Percentiles rank a stretch among this genome's conserved stretches.
Evolutionary conservation across 2,329 filamentous ascomycete species (phyloP).

Genomic region (Dactylonectria macrodidyma): DNA sequence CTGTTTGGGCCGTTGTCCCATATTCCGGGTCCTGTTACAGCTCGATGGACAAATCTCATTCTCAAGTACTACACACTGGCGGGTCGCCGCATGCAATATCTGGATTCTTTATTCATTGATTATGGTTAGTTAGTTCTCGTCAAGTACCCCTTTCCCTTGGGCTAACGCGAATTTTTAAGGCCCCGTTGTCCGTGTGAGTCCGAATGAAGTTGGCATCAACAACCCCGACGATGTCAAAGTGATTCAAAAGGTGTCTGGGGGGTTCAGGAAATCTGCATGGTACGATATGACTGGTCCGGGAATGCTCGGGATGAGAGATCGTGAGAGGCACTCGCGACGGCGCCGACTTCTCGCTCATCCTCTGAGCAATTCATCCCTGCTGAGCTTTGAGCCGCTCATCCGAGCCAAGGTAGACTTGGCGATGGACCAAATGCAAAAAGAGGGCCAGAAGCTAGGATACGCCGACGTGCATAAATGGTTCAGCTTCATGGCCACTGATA

Average conservation of each 20-base stretch:
- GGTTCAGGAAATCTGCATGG: conserved; percentile 11
- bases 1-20: neutral
- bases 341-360: conserved; percentile 13
- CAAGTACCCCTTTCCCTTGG: too few relatives aligned
- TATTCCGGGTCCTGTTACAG: conserved; percentile 6
- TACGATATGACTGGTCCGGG: conserved; percentile 13
- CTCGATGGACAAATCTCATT: conserved; percentile 15
- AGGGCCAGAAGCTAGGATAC: conserved; percentile 3
- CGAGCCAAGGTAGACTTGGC: conserved; percentile 7
- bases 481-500: conserved; percentile 13
- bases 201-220: conserved; percentile 14
- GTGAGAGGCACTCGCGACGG: conserved; percentile 11
- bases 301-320: conserved; percentile 15
- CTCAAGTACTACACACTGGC: conserved; percentile 13
- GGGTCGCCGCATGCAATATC: conserved; percentile 6
- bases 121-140: neutral
- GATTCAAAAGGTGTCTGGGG: conserved; percentile 13
- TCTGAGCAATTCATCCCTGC: conserved; percentile 11
- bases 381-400: conserved; percentile 10
- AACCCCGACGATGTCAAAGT: conserved; percentile 9
- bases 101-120: neutral
- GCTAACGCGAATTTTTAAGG: neutral
- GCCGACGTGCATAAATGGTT: conserved; percentile 13
- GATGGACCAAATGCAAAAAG: conserved; percentile 16
- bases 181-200: conserved; percentile 8